Evolutionary conservation across 164 flowering plant genomes (phyloP), one percentile per base, ranked within the genome.

Genomic region (Taxillus chinensis): DNA sequence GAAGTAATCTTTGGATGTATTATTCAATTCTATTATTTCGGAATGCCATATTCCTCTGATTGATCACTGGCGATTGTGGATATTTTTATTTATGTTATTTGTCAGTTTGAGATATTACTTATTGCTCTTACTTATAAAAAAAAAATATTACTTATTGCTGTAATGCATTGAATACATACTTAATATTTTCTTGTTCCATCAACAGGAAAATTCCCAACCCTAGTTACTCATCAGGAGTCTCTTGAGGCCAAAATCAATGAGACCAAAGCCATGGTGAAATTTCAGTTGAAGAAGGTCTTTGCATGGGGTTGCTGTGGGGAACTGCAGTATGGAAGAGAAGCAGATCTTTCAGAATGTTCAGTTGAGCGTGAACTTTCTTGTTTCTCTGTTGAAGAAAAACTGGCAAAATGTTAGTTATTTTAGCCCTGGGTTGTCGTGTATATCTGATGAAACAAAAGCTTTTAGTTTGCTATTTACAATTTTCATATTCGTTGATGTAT

Each of bases 251-350:
- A 75, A 48, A 75, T 75, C 3, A 75, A 71, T 52, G 78, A 75
- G 39, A 71, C 67, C 0, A 75, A 75, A 39, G 78, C 75, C 13
- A 75, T 60, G 53, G 71, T 75, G 39, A 75, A 75, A 57, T 75
- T 75, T 16, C 78, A 75, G 39, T 58, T 75, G 10, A 75, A 75
- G 73, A 71, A 71, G 72, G 78, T 75, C 73, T 75, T 38, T 71
- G 78, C 27, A 75, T 75, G 78, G 78, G 78, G 78, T 75, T 57
- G 78, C 75, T 53, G 78, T 75, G 39, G 78, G 75, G 5, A 75
- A 75, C 17, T 45, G 58, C 39, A 15, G 57, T 5, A 72, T 75
- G 78, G 78, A 75, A 45, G 78, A 75, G 67, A 75, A 72, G 67
- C 78, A 75, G 40, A 61, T 75, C 41, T 75, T 75, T 60, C 78